These are phyloP conservation scores for Pythium guiyangense DNA, from an alignment of 352 stramenopile species.

Conservation along the genomic window DNA sequence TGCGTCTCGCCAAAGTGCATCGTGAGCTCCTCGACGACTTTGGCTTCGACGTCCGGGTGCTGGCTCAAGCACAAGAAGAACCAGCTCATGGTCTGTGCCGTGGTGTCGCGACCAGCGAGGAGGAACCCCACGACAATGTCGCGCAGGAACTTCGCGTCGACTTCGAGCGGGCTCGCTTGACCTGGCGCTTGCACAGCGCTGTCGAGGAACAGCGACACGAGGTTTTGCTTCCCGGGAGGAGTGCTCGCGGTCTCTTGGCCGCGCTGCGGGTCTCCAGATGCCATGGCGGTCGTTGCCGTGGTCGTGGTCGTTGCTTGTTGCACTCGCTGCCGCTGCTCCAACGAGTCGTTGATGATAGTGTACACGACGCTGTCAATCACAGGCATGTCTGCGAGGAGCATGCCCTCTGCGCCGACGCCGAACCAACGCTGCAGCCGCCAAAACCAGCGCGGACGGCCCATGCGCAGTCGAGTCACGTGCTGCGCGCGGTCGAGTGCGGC, in stretches of 20 bases:
- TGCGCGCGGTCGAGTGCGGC: conserved; percentile 34
- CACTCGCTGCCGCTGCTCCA: neutral
- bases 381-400: neutral
- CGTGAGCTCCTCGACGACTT: conserved; percentile 24
- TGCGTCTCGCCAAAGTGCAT: neutral
- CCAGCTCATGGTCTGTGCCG: conserved; percentile 45
- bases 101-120: conserved; percentile 61
- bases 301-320: neutral
- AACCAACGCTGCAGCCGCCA: conserved; percentile 31
- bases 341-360: conserved; percentile 12
- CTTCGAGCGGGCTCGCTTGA: conserved; percentile 1
- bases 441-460: conserved; percentile 27
- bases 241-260: too few species aligned
- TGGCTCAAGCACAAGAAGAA: conserved; percentile 41
- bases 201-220: conserved; percentile 24
- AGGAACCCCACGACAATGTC: conserved; percentile 63
- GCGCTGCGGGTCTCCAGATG: too few species aligned
- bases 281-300: neutral
- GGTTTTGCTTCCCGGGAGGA: neutral
- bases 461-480: conserved; percentile 20
- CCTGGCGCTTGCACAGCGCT: neutral
- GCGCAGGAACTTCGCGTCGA: conserved; percentile 25
- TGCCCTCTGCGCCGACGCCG: conserved; percentile 24
- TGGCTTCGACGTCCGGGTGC: conserved; percentile 31
- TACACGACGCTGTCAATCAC: conserved; percentile 7